Conservation (phyloP, 805 yeast species). For the Starmerella apis region DNA sequence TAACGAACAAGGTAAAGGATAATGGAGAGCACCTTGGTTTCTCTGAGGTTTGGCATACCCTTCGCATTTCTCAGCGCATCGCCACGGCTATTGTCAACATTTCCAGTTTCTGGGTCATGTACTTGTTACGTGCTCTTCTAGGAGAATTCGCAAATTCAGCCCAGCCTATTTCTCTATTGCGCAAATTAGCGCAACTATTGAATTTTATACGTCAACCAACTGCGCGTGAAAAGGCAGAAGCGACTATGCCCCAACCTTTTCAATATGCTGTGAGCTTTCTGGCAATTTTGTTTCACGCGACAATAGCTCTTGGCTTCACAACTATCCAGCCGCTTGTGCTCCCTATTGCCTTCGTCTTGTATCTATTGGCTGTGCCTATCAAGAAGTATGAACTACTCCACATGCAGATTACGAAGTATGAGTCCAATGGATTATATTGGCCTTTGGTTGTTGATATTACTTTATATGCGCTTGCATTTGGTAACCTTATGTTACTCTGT, state of each 20-base stretch:
- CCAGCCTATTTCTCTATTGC: conserved; percentile 27
- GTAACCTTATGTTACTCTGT: conserved; percentile 32
- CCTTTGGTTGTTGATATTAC: conserved; percentile 30
- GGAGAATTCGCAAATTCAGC: conserved; percentile 30
- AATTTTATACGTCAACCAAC: conserved; percentile 22
- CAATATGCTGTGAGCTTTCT: conserved; percentile 31
- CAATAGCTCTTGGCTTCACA: conserved; percentile 33
- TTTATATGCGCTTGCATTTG: conserved; percentile 31
- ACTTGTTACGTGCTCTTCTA: conserved; percentile 30
- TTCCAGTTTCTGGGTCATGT: conserved; percentile 37
- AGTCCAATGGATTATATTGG: conserved; percentile 34
- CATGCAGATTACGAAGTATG: conserved; percentile 32
- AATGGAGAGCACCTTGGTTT: conserved; percentile 21
- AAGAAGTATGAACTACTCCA: conserved; percentile 32
- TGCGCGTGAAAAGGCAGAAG: conserved; percentile 29
- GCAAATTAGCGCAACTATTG: conserved; percentile 21
- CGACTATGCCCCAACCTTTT: conserved; percentile 32
- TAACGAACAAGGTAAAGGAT: conserved; percentile 12
- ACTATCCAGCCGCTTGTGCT: conserved; percentile 34
- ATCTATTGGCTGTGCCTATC: conserved; percentile 28
- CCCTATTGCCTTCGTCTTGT: conserved; percentile 29
- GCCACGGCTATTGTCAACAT: conserved; percentile 33
- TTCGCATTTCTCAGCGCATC: conserved; percentile 30
- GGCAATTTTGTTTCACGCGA: conserved; percentile 31
- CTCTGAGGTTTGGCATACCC: conserved; percentile 26